A percentile compares a stretch with the other conserved stretches of the same genome.
These are phyloP conservation scores for Cryptococcus wingfieldii DNA, from an alignment of 1,284 basidiomycete genomes.

Conservation along the genomic window DNA sequence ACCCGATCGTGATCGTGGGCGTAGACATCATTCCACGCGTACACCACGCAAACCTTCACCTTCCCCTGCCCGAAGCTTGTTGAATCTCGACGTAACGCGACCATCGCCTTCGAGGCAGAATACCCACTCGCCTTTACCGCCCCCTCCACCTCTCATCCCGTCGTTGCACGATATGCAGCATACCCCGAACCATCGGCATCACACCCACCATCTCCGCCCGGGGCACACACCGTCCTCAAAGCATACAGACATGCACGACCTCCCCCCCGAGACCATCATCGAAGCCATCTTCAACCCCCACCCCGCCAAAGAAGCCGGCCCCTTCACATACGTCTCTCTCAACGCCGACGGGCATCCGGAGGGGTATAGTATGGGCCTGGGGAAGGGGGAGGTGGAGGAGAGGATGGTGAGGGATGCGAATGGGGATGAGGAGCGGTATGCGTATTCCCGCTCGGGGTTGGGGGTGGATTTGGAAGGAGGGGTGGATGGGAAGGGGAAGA, in stretches of 20 bases:
- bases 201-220: slow-evolving; percentile 8
- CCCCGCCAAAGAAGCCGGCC: slow-evolving; percentile 25
- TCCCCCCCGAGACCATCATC: slow-evolving; percentile 37
- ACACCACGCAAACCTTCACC: not conserved
- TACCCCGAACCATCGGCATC: slow-evolving; percentile 13
- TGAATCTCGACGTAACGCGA: not conserved
- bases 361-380: slow-evolving; percentile 10
- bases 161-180: slow-evolving; percentile 5
- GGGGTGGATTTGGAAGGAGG: too few relatives aligned
- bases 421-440: slow-evolving; percentile 6
- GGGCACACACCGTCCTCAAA: not conserved
- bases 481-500: too few relatives aligned
- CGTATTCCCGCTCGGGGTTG: too few relatives aligned
- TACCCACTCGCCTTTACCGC: not conserved
- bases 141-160: not conserved
- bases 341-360: slow-evolving; percentile 1
- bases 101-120: not conserved
- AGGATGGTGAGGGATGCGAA: slow-evolving; percentile 12
- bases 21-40: not conserved
- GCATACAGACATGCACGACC: slow-evolving; percentile 17
- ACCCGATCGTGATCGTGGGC: not conserved
- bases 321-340: slow-evolving; percentile 36
- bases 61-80: not conserved
- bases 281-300: slow-evolving; percentile 44
- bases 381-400: slow-evolving; percentile 24